A percentile compares a stretch with the other conserved stretches of the same genome.
Conservation (phyloP, 2,329 filamentous ascomycete species). For the Elsinoe fawcettii region DNA sequence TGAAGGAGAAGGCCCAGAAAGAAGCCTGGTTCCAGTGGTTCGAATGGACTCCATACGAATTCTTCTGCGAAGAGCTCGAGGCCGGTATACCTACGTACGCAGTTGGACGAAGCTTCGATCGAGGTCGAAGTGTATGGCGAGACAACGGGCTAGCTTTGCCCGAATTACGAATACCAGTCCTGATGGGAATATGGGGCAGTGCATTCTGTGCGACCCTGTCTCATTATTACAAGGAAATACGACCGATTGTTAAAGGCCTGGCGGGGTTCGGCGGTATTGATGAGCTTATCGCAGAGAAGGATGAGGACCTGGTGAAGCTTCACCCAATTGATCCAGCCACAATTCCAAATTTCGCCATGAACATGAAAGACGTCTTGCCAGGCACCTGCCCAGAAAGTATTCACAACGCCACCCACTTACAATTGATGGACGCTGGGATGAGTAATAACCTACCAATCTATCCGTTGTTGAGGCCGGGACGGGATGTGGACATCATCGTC, state of each 20-base stretch:
- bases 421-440: slow-evolving; percentile 92
- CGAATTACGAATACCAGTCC: slow-evolving; percentile 71
- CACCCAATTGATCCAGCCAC: slow-evolving; percentile 89
- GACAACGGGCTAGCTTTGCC: slow-evolving; percentile 64
- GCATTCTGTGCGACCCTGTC: slow-evolving; percentile 93
- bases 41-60: slow-evolving; percentile 88
- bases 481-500: slow-evolving; percentile 81
- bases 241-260: slow-evolving; percentile 69
- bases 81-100: slow-evolving; percentile 95
- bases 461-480: slow-evolving; percentile 77
- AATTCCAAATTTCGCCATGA: slow-evolving; percentile 82
- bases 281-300: slow-evolving; percentile 70
- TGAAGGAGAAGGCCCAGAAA: slow-evolving; percentile 41
- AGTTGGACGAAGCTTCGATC: slow-evolving; percentile 71
- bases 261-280: slow-evolving; percentile 69
- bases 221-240: slow-evolving; percentile 91
- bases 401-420: slow-evolving; percentile 56
- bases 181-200: slow-evolving; percentile 93
- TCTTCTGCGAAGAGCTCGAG: slow-evolving; percentile 86
- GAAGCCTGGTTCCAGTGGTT: slow-evolving; percentile 98
- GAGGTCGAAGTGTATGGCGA: slow-evolving; percentile 58
- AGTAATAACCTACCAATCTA: slow-evolving; percentile 97
- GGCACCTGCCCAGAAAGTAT: slow-evolving; percentile 70
- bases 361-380: slow-evolving; percentile 69
- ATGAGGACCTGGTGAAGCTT: slow-evolving; percentile 79